Base-by-base conservation (phyloP, 2,329 filamentous ascomycete genomes). In the Balansia obtecta region DNA sequence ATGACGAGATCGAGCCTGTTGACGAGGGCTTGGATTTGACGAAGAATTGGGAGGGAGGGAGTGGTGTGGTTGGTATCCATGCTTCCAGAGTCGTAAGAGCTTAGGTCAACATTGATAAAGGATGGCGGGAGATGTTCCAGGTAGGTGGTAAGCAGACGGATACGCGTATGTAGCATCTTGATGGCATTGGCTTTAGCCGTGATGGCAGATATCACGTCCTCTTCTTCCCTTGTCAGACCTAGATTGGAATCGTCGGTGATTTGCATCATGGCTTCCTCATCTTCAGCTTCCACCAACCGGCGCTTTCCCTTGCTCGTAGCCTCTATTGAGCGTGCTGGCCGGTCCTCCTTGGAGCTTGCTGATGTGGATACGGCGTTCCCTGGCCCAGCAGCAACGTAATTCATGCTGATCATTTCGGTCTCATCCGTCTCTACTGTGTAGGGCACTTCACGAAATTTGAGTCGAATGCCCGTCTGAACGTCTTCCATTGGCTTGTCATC, bases 401-500 rank as follows among this genome's bases (percentile, higher is more conserved):
- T 89, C 61, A 98, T 87, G 58, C 87, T 86, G 57, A 98, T 97
- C 89, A 96, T 96, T 67, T 98, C 93, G 1, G 90, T 90, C 65
- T 97, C 90, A 10, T 88, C 88, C 0, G 90, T 95, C 69, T 97
- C 93, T 2, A 97, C 83, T 0, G 85, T 85, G 65, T 93, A 97
- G 1, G 85, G 80, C 10, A 97, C 69, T 62, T 94, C 85, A 53
- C 84, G 80, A 67, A 97, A 97, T 60, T 80, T 85, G 53, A 93
- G 75, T 47, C 76, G 79, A 22, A 82, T 63, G 2, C 71, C 65
- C 1, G 71, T 65, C 34, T 80, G 67, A 63, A 75, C 65, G 55
- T 88, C 85, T 55, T 86, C 83, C 70, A 91, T 85, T 59, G 83
- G 80, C 68, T 81, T 84, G 50, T 85, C 81, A 59, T 85, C 81